phyloP scores from a whole-genome alignment of 805 yeast species.

The Scheffersomyces stipitis region DNA sequence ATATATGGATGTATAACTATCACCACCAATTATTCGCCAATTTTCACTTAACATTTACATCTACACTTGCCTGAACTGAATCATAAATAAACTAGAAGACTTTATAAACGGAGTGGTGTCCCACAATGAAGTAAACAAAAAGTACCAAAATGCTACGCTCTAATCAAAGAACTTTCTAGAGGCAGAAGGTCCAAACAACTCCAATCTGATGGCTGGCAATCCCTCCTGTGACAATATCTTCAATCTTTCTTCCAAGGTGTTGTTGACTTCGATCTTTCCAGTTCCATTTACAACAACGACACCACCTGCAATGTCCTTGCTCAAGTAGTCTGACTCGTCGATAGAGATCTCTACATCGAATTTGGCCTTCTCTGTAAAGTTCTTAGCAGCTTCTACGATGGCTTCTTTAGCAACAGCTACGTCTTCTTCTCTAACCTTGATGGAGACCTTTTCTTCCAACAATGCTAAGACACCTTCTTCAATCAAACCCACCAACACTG shows the following conservation, averaged over 20 bases:
- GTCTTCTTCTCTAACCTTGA: conserved; percentile 70
- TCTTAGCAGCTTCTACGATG: conserved; percentile 56
- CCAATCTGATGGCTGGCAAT: conserved; percentile 88
- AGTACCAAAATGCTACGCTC: too few species aligned
- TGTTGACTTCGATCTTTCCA: conserved; percentile 86
- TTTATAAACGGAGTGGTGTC: too few species aligned
- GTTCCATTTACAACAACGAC: conserved; percentile 64
- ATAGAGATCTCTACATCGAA: conserved; percentile 54
- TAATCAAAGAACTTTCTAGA: conserved; percentile 91
- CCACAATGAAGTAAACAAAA: too few species aligned
- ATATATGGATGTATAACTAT: too few species aligned
- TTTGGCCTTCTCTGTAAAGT: conserved; percentile 63
- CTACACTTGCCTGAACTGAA: too few species aligned
- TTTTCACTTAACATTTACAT: too few species aligned
- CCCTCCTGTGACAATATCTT: conserved; percentile 78
- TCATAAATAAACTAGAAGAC: too few species aligned
- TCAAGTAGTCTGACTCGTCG: conserved; percentile 57
- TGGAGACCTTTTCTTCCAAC: conserved; percentile 65
- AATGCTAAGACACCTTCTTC: conserved; percentile 72
- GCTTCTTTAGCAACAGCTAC: conserved; percentile 60
- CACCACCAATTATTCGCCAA: too few species aligned
- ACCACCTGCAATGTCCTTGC: conserved; percentile 79
- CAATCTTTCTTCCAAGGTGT: conserved; percentile 94
- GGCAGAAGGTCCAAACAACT: conserved; percentile 80
- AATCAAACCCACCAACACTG: conserved; percentile 72